Conservation (phyloP, 768 basidiomycete species). For the Russula olivacea region DNA sequence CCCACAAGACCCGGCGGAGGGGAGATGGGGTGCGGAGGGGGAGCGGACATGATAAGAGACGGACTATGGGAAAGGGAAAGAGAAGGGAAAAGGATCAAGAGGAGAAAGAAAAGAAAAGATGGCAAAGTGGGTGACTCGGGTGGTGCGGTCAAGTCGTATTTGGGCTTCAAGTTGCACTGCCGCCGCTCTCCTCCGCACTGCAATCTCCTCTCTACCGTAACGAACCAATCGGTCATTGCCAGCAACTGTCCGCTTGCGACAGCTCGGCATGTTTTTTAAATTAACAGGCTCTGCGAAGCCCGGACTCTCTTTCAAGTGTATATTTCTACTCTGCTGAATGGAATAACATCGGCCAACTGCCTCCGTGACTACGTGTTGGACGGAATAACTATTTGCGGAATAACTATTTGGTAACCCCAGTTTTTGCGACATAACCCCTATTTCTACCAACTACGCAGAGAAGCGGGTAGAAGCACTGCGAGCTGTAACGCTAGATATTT, state of each 20-base stretch:
- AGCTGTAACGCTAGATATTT: background rate
- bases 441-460: too few relatives aligned
- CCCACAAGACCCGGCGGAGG: constrained; percentile 18
- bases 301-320: too few relatives aligned
- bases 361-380: background rate
- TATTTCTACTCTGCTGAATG: too few relatives aligned
- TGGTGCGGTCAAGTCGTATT: background rate
- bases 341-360: background rate
- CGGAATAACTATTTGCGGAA: too few relatives aligned
- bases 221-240: background rate
- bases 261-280: background rate
- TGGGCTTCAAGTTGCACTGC: background rate
- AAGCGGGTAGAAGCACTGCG: background rate
- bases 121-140: background rate
- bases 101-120: background rate
- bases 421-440: too few relatives aligned
- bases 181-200: too few relatives aligned
- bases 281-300: background rate
- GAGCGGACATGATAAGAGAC: constrained; percentile 17
- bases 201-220: background rate
- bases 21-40: constrained; percentile 21
- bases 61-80: background rate
- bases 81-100: background rate
- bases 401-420: too few relatives aligned
- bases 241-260: background rate